Evolutionary conservation across 768 basidiomycete species (phyloP).

Genomic region (Rhizopogon vesiculosus): DNA sequence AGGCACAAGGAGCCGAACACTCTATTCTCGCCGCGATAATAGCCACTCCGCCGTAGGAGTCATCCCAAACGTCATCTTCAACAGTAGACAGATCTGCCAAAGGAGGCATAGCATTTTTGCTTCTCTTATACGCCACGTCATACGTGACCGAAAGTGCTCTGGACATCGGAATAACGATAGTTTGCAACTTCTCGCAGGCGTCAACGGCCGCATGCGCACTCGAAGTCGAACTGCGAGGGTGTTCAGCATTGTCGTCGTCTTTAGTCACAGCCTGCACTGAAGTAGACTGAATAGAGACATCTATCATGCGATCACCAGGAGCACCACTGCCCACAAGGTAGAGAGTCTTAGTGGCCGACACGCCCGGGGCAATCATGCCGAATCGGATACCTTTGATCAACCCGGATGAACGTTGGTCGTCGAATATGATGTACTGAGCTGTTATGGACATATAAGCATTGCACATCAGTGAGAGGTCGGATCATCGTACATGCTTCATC

Average conservation of each 20-base stretch:
- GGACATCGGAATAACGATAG: constrained; percentile 63
- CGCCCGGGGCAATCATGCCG: constrained; percentile 59
- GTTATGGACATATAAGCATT: neutral
- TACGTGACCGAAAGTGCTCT: constrained; percentile 54
- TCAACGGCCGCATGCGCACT: constrained; percentile 24
- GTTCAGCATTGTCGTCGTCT: neutral
- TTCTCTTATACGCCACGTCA: constrained; percentile 48
- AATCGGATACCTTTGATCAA: constrained; percentile 72
- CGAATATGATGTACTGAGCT: constrained; percentile 62
- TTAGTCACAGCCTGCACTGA: constrained; percentile 12
- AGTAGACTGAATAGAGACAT: constrained; percentile 73
- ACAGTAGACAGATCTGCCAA: constrained; percentile 51
- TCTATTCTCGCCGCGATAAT: constrained; percentile 46
- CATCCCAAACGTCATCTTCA: constrained; percentile 50
- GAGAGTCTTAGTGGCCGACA: constrained; percentile 55
- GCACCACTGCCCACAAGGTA: constrained; percentile 57
- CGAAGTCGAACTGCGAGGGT: constrained; percentile 9
- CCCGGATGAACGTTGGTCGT: constrained; percentile 59
- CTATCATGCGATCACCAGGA: constrained; percentile 68
- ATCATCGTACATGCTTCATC: constrained; percentile 58
- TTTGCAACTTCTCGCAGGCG: constrained; percentile 54
- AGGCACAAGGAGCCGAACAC: constrained; percentile 50
- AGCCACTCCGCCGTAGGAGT: constrained; percentile 50
- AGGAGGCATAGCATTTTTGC: constrained; percentile 36
- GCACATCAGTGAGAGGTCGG: neutral